Evolutionary conservation across 1,139 yeast genomes (phyloP), one percentile per base, ranked within the genome.

Genomic region (Debaryomyces robertsiae): DNA sequence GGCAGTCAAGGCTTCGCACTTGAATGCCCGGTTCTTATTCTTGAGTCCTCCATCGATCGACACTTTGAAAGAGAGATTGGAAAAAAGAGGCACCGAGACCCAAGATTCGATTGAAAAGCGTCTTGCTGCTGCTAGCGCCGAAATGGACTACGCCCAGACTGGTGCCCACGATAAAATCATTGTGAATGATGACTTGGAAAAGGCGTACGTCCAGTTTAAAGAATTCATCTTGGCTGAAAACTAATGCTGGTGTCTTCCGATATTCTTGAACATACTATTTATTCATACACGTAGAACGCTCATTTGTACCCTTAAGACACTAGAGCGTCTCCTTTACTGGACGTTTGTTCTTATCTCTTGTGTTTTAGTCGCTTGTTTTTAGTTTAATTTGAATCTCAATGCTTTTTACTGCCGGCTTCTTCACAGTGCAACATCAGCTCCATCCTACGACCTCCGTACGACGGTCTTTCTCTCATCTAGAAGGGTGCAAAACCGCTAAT

Each of bases 1-100:
- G 69, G 77, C 89, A 11, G 96, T 93, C 51, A 94, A 94, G 70
- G 69, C 76, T 41, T 82, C 96, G 13, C 80, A 81, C 51, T 75
- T 93, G 55, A 80, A 88, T 55, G 97, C 98, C 35, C 77, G 91
- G 61, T 93, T 69, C 64, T 69, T 94, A 52, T 93, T 94, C 60
- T 63, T 93, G 49, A 85, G 96, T 36, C 99, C 99, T 32, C 98
- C 99, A 17, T 83, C 94, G 25, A 69, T 90, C 53, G 96, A 86
- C 40, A 79, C 74, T 42, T 78, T 93, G 57, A 79, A 79, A 58
- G 63, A 67, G 44, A 81, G 98, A 65, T 79, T 94, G 55, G 77
- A 75, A 40, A 84, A 86, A 39, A 85, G 99, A 69, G 98, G 98
- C 47, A 93, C 98, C 31, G 98, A 93, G 70, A 85, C 96, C 34